A percentile compares a stretch with the other conserved stretches of the same genome.
These are phyloP conservation scores for Sporothrix dimorphospora DNA, from an alignment of 2,329 filamentous ascomycete species.

Conservation along the genomic window DNA sequence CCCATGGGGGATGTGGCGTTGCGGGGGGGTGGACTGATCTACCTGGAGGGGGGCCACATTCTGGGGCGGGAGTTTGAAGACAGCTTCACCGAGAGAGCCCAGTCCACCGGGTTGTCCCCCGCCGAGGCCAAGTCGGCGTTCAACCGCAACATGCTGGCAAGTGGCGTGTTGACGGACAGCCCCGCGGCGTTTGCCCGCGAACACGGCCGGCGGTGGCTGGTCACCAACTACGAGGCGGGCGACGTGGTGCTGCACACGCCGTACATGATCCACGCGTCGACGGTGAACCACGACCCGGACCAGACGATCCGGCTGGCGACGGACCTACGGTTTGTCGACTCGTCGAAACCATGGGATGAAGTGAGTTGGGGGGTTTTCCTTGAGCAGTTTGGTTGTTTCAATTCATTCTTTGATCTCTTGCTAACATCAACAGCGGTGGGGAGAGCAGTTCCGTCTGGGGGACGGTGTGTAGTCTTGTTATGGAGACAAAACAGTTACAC, in stretches of 20 bases:
- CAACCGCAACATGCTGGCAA: slow-evolving; percentile 63
- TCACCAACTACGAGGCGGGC: slow-evolving; percentile 46
- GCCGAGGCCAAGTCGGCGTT: slow-evolving; percentile 56
- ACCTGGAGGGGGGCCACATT: slow-evolving; percentile 51
- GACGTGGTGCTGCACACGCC: slow-evolving; percentile 47
- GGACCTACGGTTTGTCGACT: slow-evolving; percentile 58
- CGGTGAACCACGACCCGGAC: slow-evolving; percentile 56
- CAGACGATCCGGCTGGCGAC: slow-evolving; percentile 59
- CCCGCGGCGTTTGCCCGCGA: slow-evolving; percentile 45
- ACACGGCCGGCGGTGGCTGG: slow-evolving; percentile 42
- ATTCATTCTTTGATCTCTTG: too few species aligned
- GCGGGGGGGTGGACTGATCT: slow-evolving; percentile 62
- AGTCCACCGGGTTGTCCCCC: slow-evolving; percentile 52
- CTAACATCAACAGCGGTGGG: slow-evolving; percentile 23
- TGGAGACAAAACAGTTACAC: background rate
- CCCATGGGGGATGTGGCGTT: slow-evolving; percentile 58
- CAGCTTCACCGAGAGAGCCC: slow-evolving; percentile 53
- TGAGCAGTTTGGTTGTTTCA: too few species aligned
- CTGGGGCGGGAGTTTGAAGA: slow-evolving; percentile 55
- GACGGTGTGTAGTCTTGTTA: slow-evolving; percentile 15
- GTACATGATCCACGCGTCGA: slow-evolving; percentile 58
- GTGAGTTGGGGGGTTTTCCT: background rate
- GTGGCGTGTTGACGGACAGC: slow-evolving; percentile 55
- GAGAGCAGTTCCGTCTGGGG: slow-evolving; percentile 16
- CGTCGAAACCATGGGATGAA: slow-evolving; percentile 23